Base-by-base conservation (phyloP, 1,284 basidiomycete genomes). In the Tranzscheliella williamsii region DNA sequence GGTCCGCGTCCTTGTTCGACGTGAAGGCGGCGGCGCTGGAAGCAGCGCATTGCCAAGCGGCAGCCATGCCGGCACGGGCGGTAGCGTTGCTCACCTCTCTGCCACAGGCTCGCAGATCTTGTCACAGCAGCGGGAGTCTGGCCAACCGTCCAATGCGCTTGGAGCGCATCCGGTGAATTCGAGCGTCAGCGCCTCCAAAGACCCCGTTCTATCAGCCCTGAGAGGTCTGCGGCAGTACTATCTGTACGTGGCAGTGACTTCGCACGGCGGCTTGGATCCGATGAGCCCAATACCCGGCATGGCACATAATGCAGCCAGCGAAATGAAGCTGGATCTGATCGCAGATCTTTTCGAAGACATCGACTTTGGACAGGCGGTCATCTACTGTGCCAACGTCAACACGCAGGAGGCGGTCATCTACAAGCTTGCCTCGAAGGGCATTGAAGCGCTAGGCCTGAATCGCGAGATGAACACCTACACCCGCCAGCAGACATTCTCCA, bases 321-420 rank as follows among this genome's bases (percentile, higher is more conserved):
- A 96, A 79, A 97, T 92, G 90, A 98, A 98, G 80, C 82, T 98
- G 41, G 93, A 98, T 73, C 92, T 91, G 15, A 83, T 98, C 26
- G 86, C 89, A 20, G 94, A 96, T 78, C 82, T 97, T 54, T 87
- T 95, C 63, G 91, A 94, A 39, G 93, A 97, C 75, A 84, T 90
- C 13, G 90, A 91, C 35, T 68, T 60, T 31, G 52, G 54, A 4
- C 66, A 62, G 11, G 58, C 63, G 11, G 70, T 78, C 37, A 60
- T 78, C 42, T 77, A 75, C 56, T 66, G 65, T 12, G 57, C 72
- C 26, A 76, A 71, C 17, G 31, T 75, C 4, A 66, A 72, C 7
- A 68, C 71, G 21, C 72, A 76, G 29, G 78, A 79, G 44, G 73
- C 75, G 11, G 70, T 79, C 16, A 66, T 75, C 31, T 90, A 90